A percentile compares a stretch with the other conserved stretches of the same genome.
These are phyloP conservation scores for Taphrina pruni DNA, from an alignment of 1,139 yeast species.

Conservation along the genomic window DNA sequence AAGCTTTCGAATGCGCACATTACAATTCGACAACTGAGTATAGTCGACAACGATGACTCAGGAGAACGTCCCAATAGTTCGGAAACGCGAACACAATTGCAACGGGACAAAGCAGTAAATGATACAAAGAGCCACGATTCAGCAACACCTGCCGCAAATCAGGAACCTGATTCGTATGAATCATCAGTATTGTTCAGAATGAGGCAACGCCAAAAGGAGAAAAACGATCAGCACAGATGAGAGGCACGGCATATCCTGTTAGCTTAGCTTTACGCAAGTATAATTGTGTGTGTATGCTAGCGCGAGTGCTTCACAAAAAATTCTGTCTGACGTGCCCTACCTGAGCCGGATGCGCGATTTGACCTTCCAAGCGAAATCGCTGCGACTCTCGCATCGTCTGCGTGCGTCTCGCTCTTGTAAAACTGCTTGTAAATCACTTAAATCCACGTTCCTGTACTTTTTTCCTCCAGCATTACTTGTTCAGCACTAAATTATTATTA, in stretches of 20 bases:
- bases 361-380: background rate
- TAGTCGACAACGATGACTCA: background rate
- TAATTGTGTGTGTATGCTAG: background rate
- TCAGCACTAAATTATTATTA: constrained; percentile 4
- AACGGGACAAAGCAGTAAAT: too few species aligned
- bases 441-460: background rate
- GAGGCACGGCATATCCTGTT: background rate
- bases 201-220: constrained; percentile 22
- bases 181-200: constrained; percentile 10
- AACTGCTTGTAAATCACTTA: constrained; percentile 22
- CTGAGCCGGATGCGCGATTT: background rate
- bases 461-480: constrained; percentile 9
- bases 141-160: too few species aligned
- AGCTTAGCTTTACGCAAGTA: background rate
- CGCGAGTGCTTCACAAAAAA: background rate
- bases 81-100: too few species aligned
- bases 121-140: too few species aligned
- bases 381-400: background rate
- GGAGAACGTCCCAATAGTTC: too few species aligned
- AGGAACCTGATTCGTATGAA: background rate
- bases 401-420: constrained; percentile 17
- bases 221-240: background rate
- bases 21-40: constrained; percentile 1
- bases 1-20: background rate
- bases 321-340: background rate